Percentiles rank a stretch among this genome's conserved stretches.
phyloP scores from a whole-genome alignment of 2,329 filamentous ascomycete genomes.

The Shiraia sp. region DNA sequence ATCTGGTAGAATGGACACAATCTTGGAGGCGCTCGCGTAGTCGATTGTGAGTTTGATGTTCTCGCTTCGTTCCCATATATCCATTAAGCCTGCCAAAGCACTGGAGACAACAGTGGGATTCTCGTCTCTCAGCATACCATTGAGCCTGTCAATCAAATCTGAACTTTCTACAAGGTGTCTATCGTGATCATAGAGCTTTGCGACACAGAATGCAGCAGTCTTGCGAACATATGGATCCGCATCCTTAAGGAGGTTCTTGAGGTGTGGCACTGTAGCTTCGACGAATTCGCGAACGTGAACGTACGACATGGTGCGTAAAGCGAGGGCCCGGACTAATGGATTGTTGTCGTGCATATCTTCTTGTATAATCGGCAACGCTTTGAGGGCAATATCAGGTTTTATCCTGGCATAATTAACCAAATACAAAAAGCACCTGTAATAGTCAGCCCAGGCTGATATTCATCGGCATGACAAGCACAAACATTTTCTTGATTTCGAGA shows the following conservation, averaged over 20 bases:
- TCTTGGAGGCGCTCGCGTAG: constrained; percentile 95
- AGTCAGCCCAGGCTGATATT: constrained; percentile 31
- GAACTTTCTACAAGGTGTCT: constrained; percentile 85
- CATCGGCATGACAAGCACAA: constrained; percentile 37
- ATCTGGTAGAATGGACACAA: constrained; percentile 93
- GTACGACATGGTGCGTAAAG: constrained; percentile 94
- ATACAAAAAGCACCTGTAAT: constrained; percentile 88
- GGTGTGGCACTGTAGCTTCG: constrained; percentile 81
- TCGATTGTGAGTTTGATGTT: constrained; percentile 98
- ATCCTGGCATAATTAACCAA: constrained; percentile 95
- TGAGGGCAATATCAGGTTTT: constrained; percentile 91
- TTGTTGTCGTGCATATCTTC: constrained; percentile 94
- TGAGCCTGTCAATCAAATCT: constrained; percentile 89
- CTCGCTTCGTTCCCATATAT: constrained; percentile 98
- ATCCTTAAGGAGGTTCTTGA: constrained; percentile 83
- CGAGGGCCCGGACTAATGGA: constrained; percentile 87
- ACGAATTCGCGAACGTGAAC: constrained; percentile 96
- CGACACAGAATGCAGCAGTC: constrained; percentile 93
- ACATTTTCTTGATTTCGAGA: constrained; percentile 99
- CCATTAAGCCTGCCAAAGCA: constrained; percentile 86
- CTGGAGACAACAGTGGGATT: constrained; percentile 98
- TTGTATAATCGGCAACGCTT: constrained; percentile 85
- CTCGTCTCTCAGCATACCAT: constrained; percentile 87
- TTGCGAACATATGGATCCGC: constrained; percentile 95
- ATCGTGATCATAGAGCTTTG: constrained; percentile 97